Base-by-base conservation (phyloP, 179 eudicot species). In the Silene coronaria region DNA sequence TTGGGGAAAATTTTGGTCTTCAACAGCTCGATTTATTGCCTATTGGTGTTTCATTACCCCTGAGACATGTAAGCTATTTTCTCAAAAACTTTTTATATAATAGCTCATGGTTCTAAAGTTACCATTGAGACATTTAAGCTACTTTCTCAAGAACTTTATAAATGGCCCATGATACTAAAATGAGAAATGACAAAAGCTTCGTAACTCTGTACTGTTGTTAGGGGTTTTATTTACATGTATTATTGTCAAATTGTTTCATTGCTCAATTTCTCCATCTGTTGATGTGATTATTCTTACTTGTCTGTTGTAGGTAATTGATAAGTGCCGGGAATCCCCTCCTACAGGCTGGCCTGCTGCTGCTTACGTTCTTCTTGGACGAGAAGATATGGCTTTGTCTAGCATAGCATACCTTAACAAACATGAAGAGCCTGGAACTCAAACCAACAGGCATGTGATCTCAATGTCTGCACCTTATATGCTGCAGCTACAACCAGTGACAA, bases 261-360 rank as follows among this genome's bases (percentile, higher is more conserved):
- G 34, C 21, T 22, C 34, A 22, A 72, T 28, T 36, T 45, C 28
- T 63, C 7, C 26, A 23, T 67, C 14, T 16, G 8, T 51, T 71
- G 57, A 16, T 16, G 10, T 64, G 14, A 5, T 53, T 45, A 24
- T 75, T 38, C 68, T 48, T 72, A 32, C 42, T 13, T 51, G 46
- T 74, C 42, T 71, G 60, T 22, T 75, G 65, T 78, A 96, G 99
- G 97, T 91, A 71, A 77, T 96, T 83, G 96, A 89, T 75, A 93
- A 84, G 79, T 96, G 99, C 75, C 98, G 98, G 27, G 99, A 96
- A 77, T 93, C 90, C 84, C 98, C 99, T 76, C 98, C 99, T 26
- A 82, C 88, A 57, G 91, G 92, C 78, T 96, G 99, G 99, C 99
- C 99, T 67, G 88, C 92, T 74, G 91, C 94, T 87, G 99, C 98